Conservation (phyloP, 2,329 filamentous ascomycete genomes). For the Periconia digitata region DNA sequence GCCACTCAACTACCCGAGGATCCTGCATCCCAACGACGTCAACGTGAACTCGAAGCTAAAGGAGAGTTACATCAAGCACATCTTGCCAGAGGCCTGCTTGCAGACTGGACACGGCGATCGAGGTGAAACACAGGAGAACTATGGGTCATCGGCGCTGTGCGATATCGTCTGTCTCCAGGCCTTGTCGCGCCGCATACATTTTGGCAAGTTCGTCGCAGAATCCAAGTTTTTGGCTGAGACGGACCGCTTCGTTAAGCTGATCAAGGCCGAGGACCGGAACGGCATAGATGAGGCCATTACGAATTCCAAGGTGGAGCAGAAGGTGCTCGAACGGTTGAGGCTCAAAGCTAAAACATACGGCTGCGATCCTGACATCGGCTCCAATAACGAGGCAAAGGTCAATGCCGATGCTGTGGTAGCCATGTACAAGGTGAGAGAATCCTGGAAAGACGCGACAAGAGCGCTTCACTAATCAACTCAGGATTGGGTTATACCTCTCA, state of each 20-base stretch:
- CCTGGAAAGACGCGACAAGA: background rate
- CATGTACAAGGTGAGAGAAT: slow-evolving; percentile 40
- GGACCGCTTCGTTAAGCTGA: slow-evolving; percentile 78
- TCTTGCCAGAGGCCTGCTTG: slow-evolving; percentile 82
- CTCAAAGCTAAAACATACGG: slow-evolving; percentile 94
- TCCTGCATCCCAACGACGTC: slow-evolving; percentile 85
- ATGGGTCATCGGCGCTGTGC: slow-evolving; percentile 86
- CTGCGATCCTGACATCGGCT: slow-evolving; percentile 72
- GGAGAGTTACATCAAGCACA: slow-evolving; percentile 76
- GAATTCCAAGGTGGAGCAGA: slow-evolving; percentile 82
- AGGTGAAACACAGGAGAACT: slow-evolving; percentile 88
- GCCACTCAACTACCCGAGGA: slow-evolving; percentile 81
- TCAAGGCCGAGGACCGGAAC: slow-evolving; percentile 74
- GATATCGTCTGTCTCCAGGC: slow-evolving; percentile 91
- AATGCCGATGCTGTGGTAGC: slow-evolving; percentile 71
- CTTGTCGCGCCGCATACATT: slow-evolving; percentile 87
- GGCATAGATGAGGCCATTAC: slow-evolving; percentile 91
- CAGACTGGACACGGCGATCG: slow-evolving; percentile 76
- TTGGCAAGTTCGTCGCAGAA: slow-evolving; percentile 98
- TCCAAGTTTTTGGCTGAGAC: slow-evolving; percentile 86
- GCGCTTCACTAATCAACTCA: slow-evolving; percentile 5
- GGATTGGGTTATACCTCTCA: slow-evolving; percentile 92
- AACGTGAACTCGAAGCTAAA: slow-evolving; percentile 90
- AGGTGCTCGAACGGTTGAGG: slow-evolving; percentile 82
- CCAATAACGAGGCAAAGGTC: slow-evolving; percentile 72